Evolutionary conservation across 1,139 yeast species (phyloP), one percentile per base, ranked within the genome.

Genomic region (Saccharomyces hybrid): DNA sequence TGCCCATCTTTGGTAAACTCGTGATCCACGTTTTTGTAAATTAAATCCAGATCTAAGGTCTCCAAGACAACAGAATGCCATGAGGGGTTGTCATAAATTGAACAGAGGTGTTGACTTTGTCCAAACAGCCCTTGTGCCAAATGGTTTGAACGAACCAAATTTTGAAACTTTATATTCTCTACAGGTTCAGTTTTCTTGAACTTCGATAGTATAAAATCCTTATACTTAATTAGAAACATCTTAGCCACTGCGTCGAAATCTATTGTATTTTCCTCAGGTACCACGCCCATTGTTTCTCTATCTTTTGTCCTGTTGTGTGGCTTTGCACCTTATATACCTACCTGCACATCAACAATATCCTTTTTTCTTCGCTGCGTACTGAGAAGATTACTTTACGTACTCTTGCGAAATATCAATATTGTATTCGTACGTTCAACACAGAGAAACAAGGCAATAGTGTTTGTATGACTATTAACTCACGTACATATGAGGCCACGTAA

Each of bases 11-110:
- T 54, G 6, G 25, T 13, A 38, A 38, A 9, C 11, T 38, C 25
- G 7, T 38, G 4, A 50, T 76, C 78, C 5, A 76, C 76, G 26
- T 73, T 73, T 0, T 68, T 62, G 44, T 69, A 70, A 1, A 76
- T 70, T 23, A 54, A 38, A 13, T 67, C 74, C 8, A 73, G 53
- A 53, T 72, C 67, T 2, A 77, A 60, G 0, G 69, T 62, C 44
- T 74, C 77, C 26, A 77, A 52, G 0, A 76, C 77, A 3, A 59
- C 62, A 1, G 69, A 61, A 32, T 69, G 68, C 67, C 69, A 65
- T 5, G 48, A 56, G 11, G 66, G 58, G 53, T 67, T 65, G 8
- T 67, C 70, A 54, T 65, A 69, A 4, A 65, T 56, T 25, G 51
- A 55, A 52, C 69, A 66, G 31, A 65, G 52, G 14, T 62, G 51